Percentiles rank a stretch among this genome's conserved stretches.
Conservation (phyloP, 2,329 filamentous ascomycete species). For the Fusarium marasasianum region DNA sequence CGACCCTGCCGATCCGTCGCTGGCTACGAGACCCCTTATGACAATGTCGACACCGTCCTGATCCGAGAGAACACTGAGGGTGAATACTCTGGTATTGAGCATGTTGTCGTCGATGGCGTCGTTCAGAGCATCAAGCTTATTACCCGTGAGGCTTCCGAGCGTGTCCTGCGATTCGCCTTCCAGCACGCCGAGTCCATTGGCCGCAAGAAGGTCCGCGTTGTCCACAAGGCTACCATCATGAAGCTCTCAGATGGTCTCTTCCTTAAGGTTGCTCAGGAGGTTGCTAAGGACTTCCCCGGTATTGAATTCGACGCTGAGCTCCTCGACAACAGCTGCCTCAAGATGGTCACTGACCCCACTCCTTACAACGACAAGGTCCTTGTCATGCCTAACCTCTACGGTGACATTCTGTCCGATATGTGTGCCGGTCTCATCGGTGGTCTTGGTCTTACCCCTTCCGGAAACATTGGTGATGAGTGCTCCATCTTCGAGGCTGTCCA, state of each 20-base stretch:
- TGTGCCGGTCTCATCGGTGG: constrained; percentile 98
- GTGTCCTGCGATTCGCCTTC: constrained; percentile 96
- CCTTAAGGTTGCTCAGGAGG: constrained; percentile 83
- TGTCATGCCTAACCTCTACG: constrained; percentile 98
- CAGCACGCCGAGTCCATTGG: constrained; percentile 95
- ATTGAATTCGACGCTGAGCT: constrained; percentile 98
- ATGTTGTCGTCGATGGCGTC: constrained; percentile 96
- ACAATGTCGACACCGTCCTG: constrained; percentile 94
- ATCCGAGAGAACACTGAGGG: constrained; percentile 99
- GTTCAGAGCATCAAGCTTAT: constrained; percentile 99
- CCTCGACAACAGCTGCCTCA: constrained; percentile 98
- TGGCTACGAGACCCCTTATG: constrained; percentile 98
- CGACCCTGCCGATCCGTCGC: constrained; percentile 97
- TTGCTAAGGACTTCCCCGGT: constrained; percentile 93
- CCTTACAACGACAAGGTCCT: constrained; percentile 99
- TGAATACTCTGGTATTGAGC: constrained; percentile 99
- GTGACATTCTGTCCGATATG: constrained; percentile 99
- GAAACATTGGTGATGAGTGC: constrained; percentile 99
- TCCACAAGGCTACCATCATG: constrained; percentile 99
- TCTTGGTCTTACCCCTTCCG: constrained; percentile 94
- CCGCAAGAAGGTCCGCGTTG: constrained; percentile 95
- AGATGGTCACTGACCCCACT: constrained; percentile 95
- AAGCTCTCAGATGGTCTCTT: constrained; percentile 99
- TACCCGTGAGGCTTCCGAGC: constrained; percentile 92
- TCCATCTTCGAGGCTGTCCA: constrained; percentile 99